Evolutionary conservation across 148 eudicot genomes (phyloP).

Genomic region (Cornus controversa): DNA sequence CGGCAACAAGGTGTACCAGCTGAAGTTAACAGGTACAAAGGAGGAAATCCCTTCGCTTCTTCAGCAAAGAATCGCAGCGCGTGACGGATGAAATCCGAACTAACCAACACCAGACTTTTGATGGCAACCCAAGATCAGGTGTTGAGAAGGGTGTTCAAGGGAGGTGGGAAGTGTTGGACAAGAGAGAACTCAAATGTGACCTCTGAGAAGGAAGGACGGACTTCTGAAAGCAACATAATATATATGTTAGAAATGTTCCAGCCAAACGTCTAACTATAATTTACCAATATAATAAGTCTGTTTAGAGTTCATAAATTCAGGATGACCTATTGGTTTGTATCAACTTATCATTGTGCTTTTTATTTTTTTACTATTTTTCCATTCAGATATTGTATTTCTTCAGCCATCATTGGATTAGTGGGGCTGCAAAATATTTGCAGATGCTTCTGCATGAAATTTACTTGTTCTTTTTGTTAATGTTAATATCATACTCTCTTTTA

Average conservation of each 20-base stretch:
- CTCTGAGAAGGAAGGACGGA: no score
- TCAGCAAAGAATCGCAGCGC: conserved; percentile 9
- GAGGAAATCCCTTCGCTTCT: conserved; percentile 14
- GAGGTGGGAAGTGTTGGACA: conserved; percentile 31
- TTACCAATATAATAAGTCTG: background rate
- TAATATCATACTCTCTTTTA: no score
- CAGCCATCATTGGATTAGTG: no score
- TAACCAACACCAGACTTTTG: conserved; percentile 14
- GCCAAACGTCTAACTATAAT: background rate
- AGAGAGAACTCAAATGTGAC: no score
- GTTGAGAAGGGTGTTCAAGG: conserved; percentile 6
- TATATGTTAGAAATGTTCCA: conserved; percentile 17
- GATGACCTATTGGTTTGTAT: no score
- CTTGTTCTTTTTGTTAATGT: no score
- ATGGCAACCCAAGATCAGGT: conserved; percentile 10
- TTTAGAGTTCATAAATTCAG: background rate
- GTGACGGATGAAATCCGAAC: conserved; percentile 4
- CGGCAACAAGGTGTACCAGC: conserved; percentile 11
- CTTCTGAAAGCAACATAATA: no score
- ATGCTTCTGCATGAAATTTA: no score
- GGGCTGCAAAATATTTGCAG: no score
- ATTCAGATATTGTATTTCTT: no score
- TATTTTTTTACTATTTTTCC: no score
- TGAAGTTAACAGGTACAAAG: conserved; percentile 29
- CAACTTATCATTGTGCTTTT: no score